Base-by-base conservation (phyloP, 1,139 yeast genomes). In the Groenewaldozyma auringiensis region DNA sequence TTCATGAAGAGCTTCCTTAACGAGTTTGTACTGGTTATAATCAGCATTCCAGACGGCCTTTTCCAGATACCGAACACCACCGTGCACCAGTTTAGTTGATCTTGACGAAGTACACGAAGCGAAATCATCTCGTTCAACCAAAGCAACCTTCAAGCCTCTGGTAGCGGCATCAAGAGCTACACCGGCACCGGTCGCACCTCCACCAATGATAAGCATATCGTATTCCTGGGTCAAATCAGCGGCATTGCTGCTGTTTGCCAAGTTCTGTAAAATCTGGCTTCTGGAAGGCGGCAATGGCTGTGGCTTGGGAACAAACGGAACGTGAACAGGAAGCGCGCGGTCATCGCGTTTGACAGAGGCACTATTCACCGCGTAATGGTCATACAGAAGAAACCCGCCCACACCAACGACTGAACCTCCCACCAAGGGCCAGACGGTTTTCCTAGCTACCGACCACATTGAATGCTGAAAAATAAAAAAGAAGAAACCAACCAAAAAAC, bases 61-160 rank as follows among this genome's bases (percentile, higher is more conserved):
- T 66, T 89, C 97, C 62, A 89, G 76, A 67, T 89, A 89, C 60
- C 97, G 75, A 44, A 89, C 96, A 62, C 97, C 97, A 54, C 97
- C 97, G 63, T 89, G 97, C 40, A 95, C 95, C 81, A 89, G 85
- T 69, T 89, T 89, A 46, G 97, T 89, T n/a, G 95, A 84, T 60
- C 89, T 83, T 29, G 96, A 87, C 3, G 95, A 84, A 14, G 97
- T 89, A 41, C 95, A 96, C 11, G 88, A 72, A 9, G 96, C 94
- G 63, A 83, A 89, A 68, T 89, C 97, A 54, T 79, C 79, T 61
- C 83, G 82, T 66, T 89, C 97, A 51, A 89, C 75, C 50, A 89
- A 67, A 47, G 94, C 87, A 40, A 88, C 96, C 61, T 86, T 84
- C 56, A 88, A 76, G 33, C 96, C 96, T 64, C 97, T 76, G 35